Evolutionary conservation across 2,329 filamentous ascomycete species (phyloP), one percentile per base, ranked within the genome.

Genomic region (Neodidymelliopsis sp.): DNA sequence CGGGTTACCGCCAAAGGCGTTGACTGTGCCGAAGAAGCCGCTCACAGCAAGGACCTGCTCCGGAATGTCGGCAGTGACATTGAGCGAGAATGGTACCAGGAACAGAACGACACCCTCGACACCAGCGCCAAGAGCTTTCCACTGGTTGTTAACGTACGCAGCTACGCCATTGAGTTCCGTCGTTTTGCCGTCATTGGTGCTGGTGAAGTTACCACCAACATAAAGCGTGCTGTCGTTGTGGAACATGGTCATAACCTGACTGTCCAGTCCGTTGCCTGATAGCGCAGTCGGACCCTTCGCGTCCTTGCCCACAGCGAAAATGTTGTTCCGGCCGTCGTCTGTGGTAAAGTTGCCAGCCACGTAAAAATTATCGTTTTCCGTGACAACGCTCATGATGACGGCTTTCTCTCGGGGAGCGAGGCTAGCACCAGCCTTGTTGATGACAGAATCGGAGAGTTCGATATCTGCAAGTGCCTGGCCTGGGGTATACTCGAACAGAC

Each of bases 401-500:
- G 92, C 92, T 30, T 81, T 80, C 6, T 79, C 74, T 10, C 84
- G 77, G 8, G 70, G 69, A 20, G 44, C 53, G 42, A 97, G 86
- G 46, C 81, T 82, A 24, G 83, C 84, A 13, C 90, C 91, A 25
- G 93, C 87, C 62, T 82, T 80, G 71, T 95, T 87, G 66, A 96
- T 86, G 12, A 85, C 81, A 1, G 91, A 96, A 19, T 81, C 81
- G 11, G 84, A 79, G 49, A 95, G 85, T 57, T 90, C 81, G 1
- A 80, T 79, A 56, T 84, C 79, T 56, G 84, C 79, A 24, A 89
- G 76, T 0, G 79, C 78, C 10, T 79, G 77, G 13, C 79, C 80
- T 0, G 92, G 90, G 60, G 95, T 83, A 67, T 90, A 97, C 65
- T 97, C 94, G 69, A 89, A 97, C 1, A 99, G 77, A 7, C 91